phyloP scores from a whole-genome alignment of 495 filamentous ascomycete genomes.

The Aspergillus kassunensis region DNA sequence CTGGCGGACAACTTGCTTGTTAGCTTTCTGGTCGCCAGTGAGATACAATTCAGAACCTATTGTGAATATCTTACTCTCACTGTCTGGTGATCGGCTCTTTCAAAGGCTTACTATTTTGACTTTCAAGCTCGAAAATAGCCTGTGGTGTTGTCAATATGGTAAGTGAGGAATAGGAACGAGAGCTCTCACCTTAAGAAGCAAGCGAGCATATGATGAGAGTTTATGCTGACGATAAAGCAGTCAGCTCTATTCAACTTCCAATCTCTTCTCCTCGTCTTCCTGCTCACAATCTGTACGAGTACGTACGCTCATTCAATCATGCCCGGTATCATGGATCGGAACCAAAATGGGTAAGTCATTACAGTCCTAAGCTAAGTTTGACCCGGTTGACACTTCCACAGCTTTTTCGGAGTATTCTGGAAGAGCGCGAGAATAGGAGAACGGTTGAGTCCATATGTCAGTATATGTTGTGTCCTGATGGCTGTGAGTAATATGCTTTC shows the following conservation, averaged over 20 bases:
- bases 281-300: conserved; percentile 93
- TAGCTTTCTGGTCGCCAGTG: background rate
- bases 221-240: conserved; percentile 41
- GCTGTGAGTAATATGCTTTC: conserved; percentile 61
- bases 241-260: conserved; percentile 98
- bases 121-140: background rate
- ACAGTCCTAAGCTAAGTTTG: background rate
- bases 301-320: conserved; percentile 88
- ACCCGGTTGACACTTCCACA: conserved; percentile 28
- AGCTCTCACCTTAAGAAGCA: background rate
- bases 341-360: conserved; percentile 73
- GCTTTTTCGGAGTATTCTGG: conserved; percentile 89
- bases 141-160: conserved; percentile 20
- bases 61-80: background rate
- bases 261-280: conserved; percentile 84
- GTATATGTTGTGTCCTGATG: conserved; percentile 90
- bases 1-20: background rate
- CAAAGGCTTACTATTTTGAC: background rate
- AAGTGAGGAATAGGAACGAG: conserved; percentile 5
- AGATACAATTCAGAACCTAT: background rate
- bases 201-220: conserved; percentile 4
- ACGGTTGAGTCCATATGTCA: conserved; percentile 91
- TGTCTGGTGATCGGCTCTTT: background rate
- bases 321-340: conserved; percentile 87
- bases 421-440: conserved; percentile 94